Base-by-base conservation (phyloP, 2,329 filamentous ascomycete species). In the Nemania abortiva region DNA sequence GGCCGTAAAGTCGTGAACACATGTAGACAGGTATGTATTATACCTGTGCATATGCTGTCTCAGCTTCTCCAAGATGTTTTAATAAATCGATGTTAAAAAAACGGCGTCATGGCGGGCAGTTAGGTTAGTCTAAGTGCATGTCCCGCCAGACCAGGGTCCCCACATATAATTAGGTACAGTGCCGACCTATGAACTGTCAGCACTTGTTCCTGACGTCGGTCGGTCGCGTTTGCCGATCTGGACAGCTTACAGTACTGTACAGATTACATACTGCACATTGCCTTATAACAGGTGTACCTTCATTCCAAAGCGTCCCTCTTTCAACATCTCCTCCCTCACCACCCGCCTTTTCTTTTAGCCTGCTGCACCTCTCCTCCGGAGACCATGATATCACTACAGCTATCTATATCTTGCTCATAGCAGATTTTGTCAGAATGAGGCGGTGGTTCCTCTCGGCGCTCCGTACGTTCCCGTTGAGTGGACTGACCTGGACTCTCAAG, bases 331-430 rank as follows among this genome's bases (percentile, higher is more conserved):
- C 39, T 61, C 27, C 47, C 59, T 49, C 53, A 61, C 68, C 34
- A 55, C 39, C 50, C 11, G 45, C 56, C 52, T 63, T 56, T 29
- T 59, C 29, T 63, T 68, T 64, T 24, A 55, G 57, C 39, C 53
- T 54, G 29, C 57, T 68, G 56, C 20, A 22, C 18, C 66, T 59
- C 71, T 74, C 72, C 60, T 37, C 57, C 57, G 71, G 74, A 71
- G 75, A 77, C 66, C 70, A 79, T 79, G 77, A 74, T 68, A 76
- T 72, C 71, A 63, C 68, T 74, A 77, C 73, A 73, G 71, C 49
- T 68, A 65, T 63, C 37, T 34, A 54, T 57, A 64, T 73, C 67
- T 77, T 77, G 77, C 77, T 74, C 73, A 69, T 78, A 78, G 77
- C 76, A 76, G 60, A 76, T 63, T 70, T 65, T 66, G 37, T 58